These are phyloP conservation scores for Sicyos baderoa DNA, from an alignment of 306 rosid genomes.

Conservation along the genomic window DNA sequence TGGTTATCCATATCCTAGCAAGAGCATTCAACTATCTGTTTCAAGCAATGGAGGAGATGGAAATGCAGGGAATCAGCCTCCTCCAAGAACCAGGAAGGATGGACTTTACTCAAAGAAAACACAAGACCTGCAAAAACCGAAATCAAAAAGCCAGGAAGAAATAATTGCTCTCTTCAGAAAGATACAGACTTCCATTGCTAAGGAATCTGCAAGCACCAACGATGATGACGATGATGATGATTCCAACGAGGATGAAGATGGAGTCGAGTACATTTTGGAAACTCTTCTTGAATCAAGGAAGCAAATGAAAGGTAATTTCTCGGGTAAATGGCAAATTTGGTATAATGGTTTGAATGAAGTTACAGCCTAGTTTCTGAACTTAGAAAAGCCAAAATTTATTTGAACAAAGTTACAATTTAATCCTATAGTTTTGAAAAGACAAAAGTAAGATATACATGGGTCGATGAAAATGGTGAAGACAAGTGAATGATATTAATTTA, in stretches of 20 bases:
- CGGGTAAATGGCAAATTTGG: no score
- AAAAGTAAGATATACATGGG: no score
- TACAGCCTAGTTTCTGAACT: no score
- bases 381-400: no score
- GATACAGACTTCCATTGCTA: conserved; percentile 43
- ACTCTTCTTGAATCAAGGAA: conserved; percentile 36
- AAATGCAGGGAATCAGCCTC: conserved; percentile 23
- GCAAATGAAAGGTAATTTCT: conserved; percentile 27
- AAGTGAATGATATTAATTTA: no score
- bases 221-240: conserved; percentile 19
- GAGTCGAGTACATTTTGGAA: conserved; percentile 30
- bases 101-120: neutral
- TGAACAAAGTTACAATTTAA: no score
- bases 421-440: no score
- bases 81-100: conserved; percentile 17
- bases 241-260: conserved; percentile 15
- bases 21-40: conserved; percentile 16
- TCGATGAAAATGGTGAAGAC: no score
- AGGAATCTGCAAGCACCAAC: conserved; percentile 16
- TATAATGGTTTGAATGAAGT: no score
- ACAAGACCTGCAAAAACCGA: conserved; percentile 24
- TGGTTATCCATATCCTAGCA: conserved; percentile 22
- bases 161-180: conserved; percentile 40
- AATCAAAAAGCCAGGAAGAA: conserved; percentile 38
- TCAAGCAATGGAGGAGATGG: conserved; percentile 30